Conservation (phyloP, 345 rosid genomes). For the Laguncularia racemosa region DNA sequence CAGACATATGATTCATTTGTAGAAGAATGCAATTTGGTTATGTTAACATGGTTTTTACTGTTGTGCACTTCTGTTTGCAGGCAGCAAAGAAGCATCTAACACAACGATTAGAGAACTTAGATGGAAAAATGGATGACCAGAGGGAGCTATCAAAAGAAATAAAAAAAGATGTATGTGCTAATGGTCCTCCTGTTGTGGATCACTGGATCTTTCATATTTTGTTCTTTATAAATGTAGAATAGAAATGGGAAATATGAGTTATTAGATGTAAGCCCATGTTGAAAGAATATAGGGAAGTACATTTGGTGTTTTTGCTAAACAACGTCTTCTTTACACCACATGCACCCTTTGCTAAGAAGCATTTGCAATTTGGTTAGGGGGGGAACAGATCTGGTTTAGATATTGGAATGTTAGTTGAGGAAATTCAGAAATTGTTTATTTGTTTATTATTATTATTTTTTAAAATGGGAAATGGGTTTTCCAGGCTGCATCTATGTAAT, state of each 20-base stretch:
- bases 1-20: neutral
- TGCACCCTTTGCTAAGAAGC: neutral
- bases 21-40: neutral
- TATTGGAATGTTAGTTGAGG: neutral
- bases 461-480: neutral
- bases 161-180: slow-evolving; percentile 45
- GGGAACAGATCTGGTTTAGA: neutral
- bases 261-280: neutral
- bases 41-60: neutral
- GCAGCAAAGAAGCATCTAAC: slow-evolving; percentile 78
- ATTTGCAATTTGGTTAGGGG: neutral
- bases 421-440: neutral
- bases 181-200: neutral
- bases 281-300: neutral
- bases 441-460: neutral
- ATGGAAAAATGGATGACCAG: slow-evolving; percentile 72
- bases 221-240: neutral
- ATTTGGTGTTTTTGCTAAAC: too few species aligned
- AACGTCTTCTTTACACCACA: too few species aligned
- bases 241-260: neutral
- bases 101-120: slow-evolving; percentile 66
- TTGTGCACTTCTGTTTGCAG: slow-evolving; percentile 29
- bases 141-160: slow-evolving; percentile 66
- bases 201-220: neutral
- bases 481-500: neutral